A percentile compares a stretch with the other conserved stretches of the same genome.
Conservation (phyloP, 2,329 filamentous ascomycete species). For the Xenoacremonium recifei region DNA sequence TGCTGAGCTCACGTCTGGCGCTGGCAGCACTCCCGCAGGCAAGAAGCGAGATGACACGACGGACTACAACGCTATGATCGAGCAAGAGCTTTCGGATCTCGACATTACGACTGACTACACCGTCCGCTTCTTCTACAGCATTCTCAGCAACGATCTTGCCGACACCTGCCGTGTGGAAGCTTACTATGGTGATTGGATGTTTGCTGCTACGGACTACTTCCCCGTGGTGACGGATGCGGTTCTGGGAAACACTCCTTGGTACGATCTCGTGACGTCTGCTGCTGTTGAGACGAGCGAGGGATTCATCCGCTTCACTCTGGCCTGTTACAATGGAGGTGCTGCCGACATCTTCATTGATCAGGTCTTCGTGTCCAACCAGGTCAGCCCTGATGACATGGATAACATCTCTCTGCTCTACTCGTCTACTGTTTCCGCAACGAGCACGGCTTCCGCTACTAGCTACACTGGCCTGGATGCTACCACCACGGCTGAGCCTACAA, state of each 20-base stretch:
- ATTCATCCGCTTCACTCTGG: slow-evolving; percentile 17
- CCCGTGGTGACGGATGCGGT: slow-evolving; percentile 5
- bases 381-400: slow-evolving; percentile 15
- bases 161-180: slow-evolving; percentile 19
- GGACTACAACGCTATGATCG: slow-evolving; percentile 11
- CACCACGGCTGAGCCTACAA: no score
- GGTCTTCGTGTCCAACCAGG: slow-evolving; percentile 21
- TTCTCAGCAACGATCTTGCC: slow-evolving; percentile 12
- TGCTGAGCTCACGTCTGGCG: slow-evolving; percentile 6
- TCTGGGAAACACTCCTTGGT: slow-evolving; percentile 3
- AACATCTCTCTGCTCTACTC: slow-evolving; percentile 1
- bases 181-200: slow-evolving; percentile 13
- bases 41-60: neutral
- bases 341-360: slow-evolving; percentile 21
- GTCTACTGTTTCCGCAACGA: neutral
- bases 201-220: slow-evolving; percentile 17
- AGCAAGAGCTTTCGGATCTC: slow-evolving; percentile 16
- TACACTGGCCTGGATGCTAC: no score
- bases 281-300: slow-evolving; percentile 15
- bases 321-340: slow-evolving; percentile 14
- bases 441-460: no score
- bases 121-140: slow-evolving; percentile 19
- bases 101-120: slow-evolving; percentile 15
- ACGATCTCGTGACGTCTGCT: slow-evolving; percentile 12
- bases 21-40: slow-evolving; percentile 1